Conservation (phyloP, 2,329 filamentous ascomycete species). For the Bipolaris bicolor region DNA sequence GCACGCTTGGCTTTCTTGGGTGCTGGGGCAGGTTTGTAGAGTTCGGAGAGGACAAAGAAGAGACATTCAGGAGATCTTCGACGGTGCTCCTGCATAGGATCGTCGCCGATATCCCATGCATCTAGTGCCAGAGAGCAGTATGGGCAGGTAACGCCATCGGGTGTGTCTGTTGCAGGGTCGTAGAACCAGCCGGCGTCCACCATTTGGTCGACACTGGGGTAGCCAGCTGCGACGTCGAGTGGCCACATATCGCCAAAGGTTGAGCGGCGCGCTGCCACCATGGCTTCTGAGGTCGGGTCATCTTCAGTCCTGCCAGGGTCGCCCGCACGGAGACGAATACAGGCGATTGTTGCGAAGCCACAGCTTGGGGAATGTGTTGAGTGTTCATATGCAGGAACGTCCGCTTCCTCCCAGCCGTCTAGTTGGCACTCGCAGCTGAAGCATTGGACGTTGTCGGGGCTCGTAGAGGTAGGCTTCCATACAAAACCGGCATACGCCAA, state of each 20-base stretch:
- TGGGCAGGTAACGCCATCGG: conserved; percentile 88
- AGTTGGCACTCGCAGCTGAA: conserved; percentile 84
- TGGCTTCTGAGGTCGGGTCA: conserved; percentile 73
- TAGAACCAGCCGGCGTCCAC: conserved; percentile 94
- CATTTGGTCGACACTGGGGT: conserved; percentile 67
- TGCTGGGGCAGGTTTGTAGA: conserved; percentile 45
- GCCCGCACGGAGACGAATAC: conserved; percentile 65
- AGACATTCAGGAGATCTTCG: conserved; percentile 77
- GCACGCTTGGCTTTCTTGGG: conserved; percentile 38
- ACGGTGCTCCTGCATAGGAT: conserved; percentile 89
- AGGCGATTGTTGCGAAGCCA: conserved; percentile 76
- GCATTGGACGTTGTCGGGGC: conserved; percentile 87
- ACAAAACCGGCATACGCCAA: conserved; percentile 92
- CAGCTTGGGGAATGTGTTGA: conserved; percentile 81
- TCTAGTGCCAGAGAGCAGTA: conserved; percentile 91
- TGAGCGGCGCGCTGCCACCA: conserved; percentile 77
- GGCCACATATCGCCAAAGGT: conserved; percentile 91
- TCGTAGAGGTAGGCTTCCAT: conserved; percentile 76
- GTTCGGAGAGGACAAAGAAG: conserved; percentile 77
- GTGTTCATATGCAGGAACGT: conserved; percentile 85
- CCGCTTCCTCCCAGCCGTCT: conserved; percentile 89
- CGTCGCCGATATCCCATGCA: conserved; percentile 92
- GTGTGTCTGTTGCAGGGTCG: conserved; percentile 79
- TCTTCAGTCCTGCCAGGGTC: conserved; percentile 68
- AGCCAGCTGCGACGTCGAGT: conserved; percentile 64